A percentile compares a stretch with the other conserved stretches of the same genome.
These are phyloP conservation scores for Ananas comosus DNA, from an alignment of 176 grass and related monocot species.

Conservation along the genomic window DNA sequence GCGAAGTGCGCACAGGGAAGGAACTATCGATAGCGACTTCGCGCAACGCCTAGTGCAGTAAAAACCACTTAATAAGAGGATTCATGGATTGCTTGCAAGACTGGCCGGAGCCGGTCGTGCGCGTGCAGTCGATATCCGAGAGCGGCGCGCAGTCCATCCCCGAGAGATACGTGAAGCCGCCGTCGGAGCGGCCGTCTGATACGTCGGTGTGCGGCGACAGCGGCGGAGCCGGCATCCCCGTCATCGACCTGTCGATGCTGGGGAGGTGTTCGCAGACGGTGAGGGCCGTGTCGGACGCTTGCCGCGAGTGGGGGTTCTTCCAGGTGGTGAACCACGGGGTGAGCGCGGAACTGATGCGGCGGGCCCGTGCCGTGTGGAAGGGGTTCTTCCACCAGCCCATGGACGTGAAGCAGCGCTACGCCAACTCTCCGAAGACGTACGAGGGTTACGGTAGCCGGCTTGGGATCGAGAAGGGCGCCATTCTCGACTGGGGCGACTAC, in stretches of 20 bases:
- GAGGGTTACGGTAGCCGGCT: constrained; percentile 87
- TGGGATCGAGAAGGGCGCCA: constrained; percentile 48
- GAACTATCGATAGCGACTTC: too few relatives aligned
- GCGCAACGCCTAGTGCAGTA: too few relatives aligned
- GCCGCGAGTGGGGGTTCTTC: constrained; percentile 86
- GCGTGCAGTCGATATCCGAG: constrained; percentile 71
- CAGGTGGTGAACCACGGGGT: constrained; percentile 91
- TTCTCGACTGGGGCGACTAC: constrained; percentile 92
- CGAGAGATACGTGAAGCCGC: constrained; percentile 50
- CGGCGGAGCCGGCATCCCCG: constrained; percentile 22
- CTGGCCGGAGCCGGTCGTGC: constrained; percentile 78
- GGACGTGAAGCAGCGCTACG: constrained; percentile 60
- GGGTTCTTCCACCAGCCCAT: constrained; percentile 55
- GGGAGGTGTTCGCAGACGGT: not conserved
- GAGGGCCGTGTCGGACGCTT: constrained; percentile 38
- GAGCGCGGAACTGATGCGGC: constrained; percentile 20
- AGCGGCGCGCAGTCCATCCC: constrained; percentile 39
- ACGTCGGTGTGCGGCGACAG: rapidly evolving
- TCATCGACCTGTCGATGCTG: constrained; percentile 45
- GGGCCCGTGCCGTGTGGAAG: constrained; percentile 38
- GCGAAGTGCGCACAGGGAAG: too few relatives aligned
- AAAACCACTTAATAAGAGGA: not conserved
- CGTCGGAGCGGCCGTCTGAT: constrained; percentile 25
- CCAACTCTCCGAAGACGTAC: constrained; percentile 65
- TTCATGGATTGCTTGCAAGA: constrained; percentile 18